phyloP scores from a whole-genome alignment of 495 filamentous ascomycete genomes.

The Penicillium fimorum region DNA sequence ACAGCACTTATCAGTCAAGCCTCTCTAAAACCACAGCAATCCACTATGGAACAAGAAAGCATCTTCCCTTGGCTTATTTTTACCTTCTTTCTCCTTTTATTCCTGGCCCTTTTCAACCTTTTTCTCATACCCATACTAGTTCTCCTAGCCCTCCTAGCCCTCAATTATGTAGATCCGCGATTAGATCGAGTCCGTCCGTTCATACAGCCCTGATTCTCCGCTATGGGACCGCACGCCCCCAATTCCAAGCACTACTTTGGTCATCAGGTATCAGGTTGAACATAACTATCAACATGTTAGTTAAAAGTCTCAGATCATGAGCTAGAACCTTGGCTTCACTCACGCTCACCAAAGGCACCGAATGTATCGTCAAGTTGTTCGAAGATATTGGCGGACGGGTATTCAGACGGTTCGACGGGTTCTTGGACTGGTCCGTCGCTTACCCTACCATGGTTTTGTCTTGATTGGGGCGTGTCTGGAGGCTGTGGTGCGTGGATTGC shows the following conservation, averaged over 20 bases:
- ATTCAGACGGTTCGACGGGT: background rate
- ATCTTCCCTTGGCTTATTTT: background rate
- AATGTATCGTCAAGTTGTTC: constrained; percentile 12
- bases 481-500: background rate
- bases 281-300: constrained; percentile 5
- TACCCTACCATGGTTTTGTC: background rate
- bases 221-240: constrained; percentile 4
- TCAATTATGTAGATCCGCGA: background rate
- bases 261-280: constrained; percentile 12
- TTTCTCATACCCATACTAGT: too few species aligned
- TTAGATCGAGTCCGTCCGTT: background rate
- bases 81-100: background rate
- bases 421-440: background rate
- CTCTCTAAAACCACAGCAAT: too few species aligned
- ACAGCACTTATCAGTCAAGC: too few species aligned
- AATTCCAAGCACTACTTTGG: constrained; percentile 8
- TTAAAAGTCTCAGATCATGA: background rate
- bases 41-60: too few species aligned
- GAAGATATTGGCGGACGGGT: constrained; percentile 10
- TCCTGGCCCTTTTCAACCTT: too few species aligned
- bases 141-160: too few species aligned
- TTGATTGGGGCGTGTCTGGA: background rate
- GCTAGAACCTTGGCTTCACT: background rate
- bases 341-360: constrained; percentile 14
- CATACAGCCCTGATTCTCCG: background rate